Percentiles rank a stretch among this genome's conserved stretches.
phyloP scores from a whole-genome alignment of 1,284 basidiomycete species.

The Pseudozyma tsukubaensis region DNA sequence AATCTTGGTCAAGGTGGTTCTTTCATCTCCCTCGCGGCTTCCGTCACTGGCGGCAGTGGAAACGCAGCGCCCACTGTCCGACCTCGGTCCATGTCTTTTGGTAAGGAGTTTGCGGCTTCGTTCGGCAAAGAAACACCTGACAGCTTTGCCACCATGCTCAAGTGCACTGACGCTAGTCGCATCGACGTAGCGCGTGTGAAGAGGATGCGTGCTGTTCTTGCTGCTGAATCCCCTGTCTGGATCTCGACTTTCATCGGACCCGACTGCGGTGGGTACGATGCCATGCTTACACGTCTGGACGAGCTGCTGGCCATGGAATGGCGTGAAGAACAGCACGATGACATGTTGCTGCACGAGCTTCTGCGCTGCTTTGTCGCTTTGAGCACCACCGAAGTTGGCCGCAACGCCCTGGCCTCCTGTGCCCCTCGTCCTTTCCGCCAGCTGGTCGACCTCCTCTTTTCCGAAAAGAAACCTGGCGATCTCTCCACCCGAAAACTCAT shows the following conservation, averaged over 20 bases:
- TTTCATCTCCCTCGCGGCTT: constrained; percentile 36
- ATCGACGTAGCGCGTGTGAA: constrained; percentile 51
- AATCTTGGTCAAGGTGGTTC: constrained; percentile 47
- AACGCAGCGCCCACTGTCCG: constrained; percentile 8
- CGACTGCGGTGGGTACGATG: constrained; percentile 80
- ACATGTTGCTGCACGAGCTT: constrained; percentile 90
- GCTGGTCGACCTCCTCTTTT: constrained; percentile 85
- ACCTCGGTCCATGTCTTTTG: constrained; percentile 41
- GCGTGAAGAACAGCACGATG: constrained; percentile 98
- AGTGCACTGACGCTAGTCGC: constrained; percentile 41
- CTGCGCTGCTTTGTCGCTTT: constrained; percentile 93
- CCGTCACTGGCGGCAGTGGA: constrained; percentile 12
- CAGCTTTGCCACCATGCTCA: constrained; percentile 55
- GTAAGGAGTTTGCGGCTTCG: constrained; percentile 31
- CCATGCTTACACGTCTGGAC: constrained; percentile 84
- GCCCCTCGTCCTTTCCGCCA: constrained; percentile 87
- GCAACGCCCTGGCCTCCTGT: constrained; percentile 79
- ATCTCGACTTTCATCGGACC: constrained; percentile 85
- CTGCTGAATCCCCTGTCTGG: constrained; percentile 75
- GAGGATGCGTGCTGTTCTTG: constrained; percentile 61
- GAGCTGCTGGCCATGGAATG: constrained; percentile 95
- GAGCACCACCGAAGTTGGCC: constrained; percentile 82
- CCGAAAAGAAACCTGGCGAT: constrained; percentile 97
- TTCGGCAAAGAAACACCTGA: constrained; percentile 48
- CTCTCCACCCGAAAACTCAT: constrained; percentile 88